These are phyloP conservation scores for Acacia acuminata DNA, from an alignment of 306 rosid genomes.

Conservation along the genomic window DNA sequence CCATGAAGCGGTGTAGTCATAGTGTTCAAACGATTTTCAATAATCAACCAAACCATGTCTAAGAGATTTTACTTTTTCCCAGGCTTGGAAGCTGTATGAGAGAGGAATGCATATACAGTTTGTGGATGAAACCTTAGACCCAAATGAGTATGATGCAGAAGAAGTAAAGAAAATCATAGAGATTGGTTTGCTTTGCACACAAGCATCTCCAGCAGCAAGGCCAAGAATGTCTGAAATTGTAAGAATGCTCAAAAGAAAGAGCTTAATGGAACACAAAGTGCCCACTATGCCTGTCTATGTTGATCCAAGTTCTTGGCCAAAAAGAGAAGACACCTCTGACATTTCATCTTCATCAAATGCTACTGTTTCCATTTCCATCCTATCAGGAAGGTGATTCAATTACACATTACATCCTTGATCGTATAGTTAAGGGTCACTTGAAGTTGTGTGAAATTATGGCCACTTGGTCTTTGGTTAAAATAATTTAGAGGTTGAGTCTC, in stretches of 20 bases:
- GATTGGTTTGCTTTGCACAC: background rate
- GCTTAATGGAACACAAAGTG: background rate
- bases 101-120: background rate
- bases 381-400: background rate
- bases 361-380: background rate
- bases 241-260: background rate
- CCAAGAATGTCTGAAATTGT: constrained; percentile 1
- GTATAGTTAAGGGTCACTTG: background rate
- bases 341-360: background rate
- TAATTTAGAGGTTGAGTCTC: background rate
- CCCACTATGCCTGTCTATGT: background rate
- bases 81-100: background rate
- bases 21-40: background rate
- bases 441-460: background rate
- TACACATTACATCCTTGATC: too few relatives aligned
- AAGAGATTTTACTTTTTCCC: too few relatives aligned
- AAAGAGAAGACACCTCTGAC: background rate
- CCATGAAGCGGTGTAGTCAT: background rate
- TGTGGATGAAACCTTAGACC: background rate
- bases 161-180: background rate
- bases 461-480: background rate
- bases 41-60: background rate
- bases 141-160: background rate
- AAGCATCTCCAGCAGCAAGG: background rate
- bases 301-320: background rate